Percentiles rank a stretch among this genome's conserved stretches.
Conservation (phyloP, 176 grass and related monocot species). For the Avena eriantha region DNA sequence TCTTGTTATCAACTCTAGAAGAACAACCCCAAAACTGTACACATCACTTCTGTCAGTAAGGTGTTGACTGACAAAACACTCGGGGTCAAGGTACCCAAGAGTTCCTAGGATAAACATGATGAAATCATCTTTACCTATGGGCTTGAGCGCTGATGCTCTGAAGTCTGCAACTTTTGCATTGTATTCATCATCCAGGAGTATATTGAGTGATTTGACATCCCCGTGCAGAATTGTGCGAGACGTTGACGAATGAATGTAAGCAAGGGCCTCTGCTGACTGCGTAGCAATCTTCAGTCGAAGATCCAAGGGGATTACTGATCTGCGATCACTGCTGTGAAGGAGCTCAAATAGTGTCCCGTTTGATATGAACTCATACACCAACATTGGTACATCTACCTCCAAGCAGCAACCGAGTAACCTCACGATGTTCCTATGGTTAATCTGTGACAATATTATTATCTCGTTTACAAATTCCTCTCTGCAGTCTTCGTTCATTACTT, state of each 20-base stretch:
- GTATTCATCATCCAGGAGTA: constrained; percentile 47
- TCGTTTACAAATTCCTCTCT: constrained; percentile 62
- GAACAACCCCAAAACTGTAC: constrained; percentile 71
- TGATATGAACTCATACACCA: constrained; percentile 57
- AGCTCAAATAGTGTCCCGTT: constrained; percentile 57
- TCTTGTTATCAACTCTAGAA: constrained; percentile 71
- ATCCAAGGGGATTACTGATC: constrained; percentile 37
- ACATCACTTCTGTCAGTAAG: constrained; percentile 82
- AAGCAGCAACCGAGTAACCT: constrained; percentile 57
- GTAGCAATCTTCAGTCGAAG: constrained; percentile 47
- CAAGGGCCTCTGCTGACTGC: constrained; percentile 45
- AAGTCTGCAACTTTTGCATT: constrained; percentile 66
- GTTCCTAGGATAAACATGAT: constrained; percentile 76
- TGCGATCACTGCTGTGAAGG: constrained; percentile 34
- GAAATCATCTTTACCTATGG: constrained; percentile 57
- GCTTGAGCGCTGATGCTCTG: constrained; percentile 61
- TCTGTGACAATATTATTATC: constrained; percentile 63
- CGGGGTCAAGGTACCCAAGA: constrained; percentile 69
- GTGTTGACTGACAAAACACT: constrained; percentile 65
- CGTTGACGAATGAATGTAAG: constrained; percentile 58
- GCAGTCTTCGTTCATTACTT: constrained; percentile 39
- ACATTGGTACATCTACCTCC: constrained; percentile 50
- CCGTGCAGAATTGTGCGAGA: constrained; percentile 49
- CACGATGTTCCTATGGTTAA: constrained; percentile 62
- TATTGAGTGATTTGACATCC: constrained; percentile 67